Conservation (phyloP, 2,329 filamentous ascomycete species). For the Cytospora mali region DNA sequence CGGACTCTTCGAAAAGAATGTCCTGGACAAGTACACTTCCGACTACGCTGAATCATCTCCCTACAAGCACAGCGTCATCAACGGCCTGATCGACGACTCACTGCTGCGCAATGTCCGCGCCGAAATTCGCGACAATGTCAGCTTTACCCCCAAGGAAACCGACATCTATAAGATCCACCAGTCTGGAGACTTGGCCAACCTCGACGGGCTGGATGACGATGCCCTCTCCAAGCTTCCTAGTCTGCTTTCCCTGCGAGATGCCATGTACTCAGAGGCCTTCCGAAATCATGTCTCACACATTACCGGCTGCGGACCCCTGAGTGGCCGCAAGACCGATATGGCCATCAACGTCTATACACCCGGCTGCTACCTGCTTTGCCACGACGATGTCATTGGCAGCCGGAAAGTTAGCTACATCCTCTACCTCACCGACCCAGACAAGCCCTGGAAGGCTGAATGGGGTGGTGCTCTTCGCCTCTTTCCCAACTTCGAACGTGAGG, state of each 20-base stretch:
- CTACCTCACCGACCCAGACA: constrained; percentile 91
- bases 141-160: constrained; percentile 97
- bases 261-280: constrained; percentile 88
- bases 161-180: constrained; percentile 99
- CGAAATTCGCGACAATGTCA: constrained; percentile 88
- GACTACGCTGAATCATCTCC: constrained; percentile 67
- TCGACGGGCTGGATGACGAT: constrained; percentile 87
- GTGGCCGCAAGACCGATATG: constrained; percentile 96
- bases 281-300: constrained; percentile 85
- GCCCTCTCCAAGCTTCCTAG: constrained; percentile 86
- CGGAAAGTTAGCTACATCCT: constrained; percentile 95
- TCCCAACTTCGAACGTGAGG: constrained; percentile 66
- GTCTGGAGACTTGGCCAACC: constrained; percentile 94
- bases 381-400: constrained; percentile 99
- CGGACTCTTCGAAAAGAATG: constrained; percentile 64
- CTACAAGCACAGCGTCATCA: constrained; percentile 93
- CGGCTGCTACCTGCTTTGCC: constrained; percentile 91
- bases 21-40: constrained; percentile 60
- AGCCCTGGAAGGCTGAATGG: constrained; percentile 87
- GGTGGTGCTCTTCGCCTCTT: constrained; percentile 89
- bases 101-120: constrained; percentile 84
- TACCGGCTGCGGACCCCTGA: constrained; percentile 83
- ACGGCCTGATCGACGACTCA: constrained; percentile 73
- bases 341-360: constrained; percentile 98
- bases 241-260: constrained; percentile 88